Evolutionary conservation across 257 asterid species (phyloP).

Genomic region (Penstemon barbatus): DNA sequence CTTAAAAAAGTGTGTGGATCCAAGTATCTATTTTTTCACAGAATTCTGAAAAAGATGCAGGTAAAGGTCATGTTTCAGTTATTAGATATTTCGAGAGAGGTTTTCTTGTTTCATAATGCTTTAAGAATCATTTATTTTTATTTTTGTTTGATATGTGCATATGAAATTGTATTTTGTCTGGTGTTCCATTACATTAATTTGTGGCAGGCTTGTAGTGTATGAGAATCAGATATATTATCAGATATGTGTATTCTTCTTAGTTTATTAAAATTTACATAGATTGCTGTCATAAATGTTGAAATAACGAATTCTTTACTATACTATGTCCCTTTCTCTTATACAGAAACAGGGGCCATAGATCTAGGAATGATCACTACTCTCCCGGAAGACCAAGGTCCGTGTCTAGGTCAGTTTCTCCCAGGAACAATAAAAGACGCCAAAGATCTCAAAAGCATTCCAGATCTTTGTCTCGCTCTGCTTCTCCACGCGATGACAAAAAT

Average conservation of each 20-base stretch:
- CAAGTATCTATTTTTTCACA: conserved; percentile 56
- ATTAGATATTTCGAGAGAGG: conserved; percentile 36
- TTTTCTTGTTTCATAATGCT: conserved; percentile 25
- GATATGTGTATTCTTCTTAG: conserved; percentile 12
- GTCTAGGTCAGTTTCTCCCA: conserved; percentile 66
- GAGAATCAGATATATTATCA: conserved; percentile 9
- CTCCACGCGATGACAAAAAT: conserved; percentile 45
- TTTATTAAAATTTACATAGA: conserved; percentile 7
- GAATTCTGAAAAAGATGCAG: conserved; percentile 70
- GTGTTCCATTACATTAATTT: conserved; percentile 11
- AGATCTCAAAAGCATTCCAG: conserved; percentile 52
- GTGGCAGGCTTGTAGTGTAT: conserved; percentile 24
- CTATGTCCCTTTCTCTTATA: conserved; percentile 21
- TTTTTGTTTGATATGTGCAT: conserved; percentile 8
- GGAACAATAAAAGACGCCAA: conserved; percentile 43
- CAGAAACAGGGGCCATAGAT: conserved; percentile 48
- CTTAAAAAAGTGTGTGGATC: conserved; percentile 64
- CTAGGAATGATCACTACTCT: conserved; percentile 44
- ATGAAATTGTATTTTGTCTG: conserved; percentile 23
- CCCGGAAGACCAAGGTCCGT: conserved; percentile 55
- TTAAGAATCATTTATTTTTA: conserved; percentile 5
- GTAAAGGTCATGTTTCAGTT: conserved; percentile 71
- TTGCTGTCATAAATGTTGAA: conserved; percentile 4
- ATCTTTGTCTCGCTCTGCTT: conserved; percentile 50
- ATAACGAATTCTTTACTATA: conserved; percentile 20